Evolutionary conservation across 2,329 filamentous ascomycete genomes (phyloP).

Genomic region (Sphaerulina populicola): DNA sequence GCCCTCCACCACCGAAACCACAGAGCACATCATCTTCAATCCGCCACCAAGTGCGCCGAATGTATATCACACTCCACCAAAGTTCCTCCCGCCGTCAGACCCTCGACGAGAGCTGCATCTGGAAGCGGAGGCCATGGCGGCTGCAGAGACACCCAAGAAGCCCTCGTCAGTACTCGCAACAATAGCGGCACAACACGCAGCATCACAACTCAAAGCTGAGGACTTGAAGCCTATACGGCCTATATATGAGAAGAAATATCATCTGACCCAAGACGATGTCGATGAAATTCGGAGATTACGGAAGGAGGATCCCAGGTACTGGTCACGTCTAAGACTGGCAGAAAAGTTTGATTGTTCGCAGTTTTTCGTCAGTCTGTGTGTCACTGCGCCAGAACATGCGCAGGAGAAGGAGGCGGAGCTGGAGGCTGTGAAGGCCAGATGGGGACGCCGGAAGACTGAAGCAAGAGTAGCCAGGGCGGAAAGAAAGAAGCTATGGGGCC

Average conservation of each 20-base stretch:
- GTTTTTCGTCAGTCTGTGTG: slow-evolving; percentile 55
- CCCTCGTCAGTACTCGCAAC: slow-evolving; percentile 16
- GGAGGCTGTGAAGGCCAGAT: slow-evolving; percentile 50
- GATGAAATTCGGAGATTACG: slow-evolving; percentile 52
- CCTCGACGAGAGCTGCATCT: slow-evolving; percentile 33
- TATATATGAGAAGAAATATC: slow-evolving; percentile 52
- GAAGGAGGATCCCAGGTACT: slow-evolving; percentile 47
- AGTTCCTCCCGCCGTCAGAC: slow-evolving; percentile 56
- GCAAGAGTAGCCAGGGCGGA: slow-evolving; percentile 54
- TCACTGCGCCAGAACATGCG: slow-evolving; percentile 40
- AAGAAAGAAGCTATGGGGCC: slow-evolving; percentile 54
- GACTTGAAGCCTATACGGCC: slow-evolving; percentile 45
- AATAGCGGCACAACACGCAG: slow-evolving; percentile 22
- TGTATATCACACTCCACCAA: slow-evolving; percentile 55
- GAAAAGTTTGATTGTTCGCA: slow-evolving; percentile 55
- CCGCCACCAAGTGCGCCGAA: slow-evolving; percentile 56
- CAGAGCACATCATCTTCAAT: slow-evolving; percentile 56
- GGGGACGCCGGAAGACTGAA: slow-evolving; percentile 52
- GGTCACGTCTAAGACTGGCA: slow-evolving; percentile 53
- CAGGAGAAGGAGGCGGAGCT: slow-evolving; percentile 41
- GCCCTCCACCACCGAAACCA: slow-evolving; percentile 29
- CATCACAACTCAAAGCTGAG: slow-evolving; percentile 12
- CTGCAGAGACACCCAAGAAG: slow-evolving; percentile 10
- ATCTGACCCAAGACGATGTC: slow-evolving; percentile 50
- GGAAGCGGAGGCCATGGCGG: slow-evolving; percentile 18